phyloP scores from a whole-genome alignment of 306 rosid genomes.

The Cucurbita ficifolia region DNA sequence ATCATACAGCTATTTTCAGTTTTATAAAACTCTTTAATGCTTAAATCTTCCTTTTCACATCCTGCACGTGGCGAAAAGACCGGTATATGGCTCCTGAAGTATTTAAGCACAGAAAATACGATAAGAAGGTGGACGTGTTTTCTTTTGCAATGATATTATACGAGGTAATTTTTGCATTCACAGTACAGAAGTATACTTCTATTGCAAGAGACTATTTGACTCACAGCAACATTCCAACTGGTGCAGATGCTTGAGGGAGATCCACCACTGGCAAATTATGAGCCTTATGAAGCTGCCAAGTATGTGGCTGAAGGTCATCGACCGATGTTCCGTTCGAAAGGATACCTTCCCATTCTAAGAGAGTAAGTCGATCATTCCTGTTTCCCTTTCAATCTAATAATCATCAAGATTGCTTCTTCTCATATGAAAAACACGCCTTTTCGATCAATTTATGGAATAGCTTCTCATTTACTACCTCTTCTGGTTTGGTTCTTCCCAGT shows the following conservation, averaged over 20 bases:
- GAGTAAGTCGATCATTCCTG: slow-evolving; percentile 36
- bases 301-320: slow-evolving; percentile 77
- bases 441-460: not conserved
- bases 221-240: slow-evolving; percentile 15
- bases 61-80: slow-evolving; percentile 32
- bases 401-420: not conserved
- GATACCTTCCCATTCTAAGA: slow-evolving; percentile 40
- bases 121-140: slow-evolving; percentile 91
- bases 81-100: slow-evolving; percentile 99
- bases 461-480: not conserved
- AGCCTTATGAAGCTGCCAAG: slow-evolving; percentile 87
- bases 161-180: slow-evolving; percentile 45
- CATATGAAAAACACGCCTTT: not conserved
- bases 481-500: slow-evolving; percentile 21
- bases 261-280: slow-evolving; percentile 60
- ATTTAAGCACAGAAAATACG: slow-evolving; percentile 72
- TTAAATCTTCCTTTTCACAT: not conserved
- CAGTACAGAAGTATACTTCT: not conserved
- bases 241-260: slow-evolving; percentile 90
- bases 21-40: not conserved
- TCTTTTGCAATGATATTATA: slow-evolving; percentile 86
- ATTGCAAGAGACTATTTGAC: slow-evolving; percentile 3
- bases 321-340: slow-evolving; percentile 51
- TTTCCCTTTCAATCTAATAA: not conserved
- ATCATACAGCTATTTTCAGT: slow-evolving; percentile 6